phyloP scores from a whole-genome alignment of 1,284 basidiomycete genomes.

The Lentinula novae-zelandiae region DNA sequence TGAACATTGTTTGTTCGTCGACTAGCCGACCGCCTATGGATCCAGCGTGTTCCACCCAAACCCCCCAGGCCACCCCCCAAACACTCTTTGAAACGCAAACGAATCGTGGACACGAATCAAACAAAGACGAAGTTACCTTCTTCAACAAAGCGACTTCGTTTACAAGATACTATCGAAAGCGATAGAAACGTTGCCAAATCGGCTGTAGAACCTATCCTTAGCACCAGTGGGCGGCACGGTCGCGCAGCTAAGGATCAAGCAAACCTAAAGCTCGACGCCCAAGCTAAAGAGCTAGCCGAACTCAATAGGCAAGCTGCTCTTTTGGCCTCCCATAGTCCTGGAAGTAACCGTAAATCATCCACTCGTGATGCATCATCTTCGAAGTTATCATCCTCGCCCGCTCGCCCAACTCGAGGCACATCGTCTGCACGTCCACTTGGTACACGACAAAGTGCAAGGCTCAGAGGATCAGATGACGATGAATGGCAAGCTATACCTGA shows the following conservation, averaged over 20 bases:
- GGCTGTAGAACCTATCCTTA: constrained; percentile 14
- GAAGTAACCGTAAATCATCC: background rate
- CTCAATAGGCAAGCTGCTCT: constrained; percentile 48
- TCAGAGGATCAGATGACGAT: constrained; percentile 56
- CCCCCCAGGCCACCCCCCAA: constrained; percentile 30
- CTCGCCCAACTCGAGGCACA: background rate
- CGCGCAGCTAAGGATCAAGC: constrained; percentile 69
- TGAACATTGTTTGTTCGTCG: constrained; percentile 7
- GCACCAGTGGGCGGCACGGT: constrained; percentile 33
- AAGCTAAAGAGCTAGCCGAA: constrained; percentile 64
- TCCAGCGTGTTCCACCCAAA: constrained; percentile 68
- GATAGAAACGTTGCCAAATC: constrained; percentile 12
- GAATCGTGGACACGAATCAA: constrained; percentile 25
- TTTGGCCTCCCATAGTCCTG: constrained; percentile 7
- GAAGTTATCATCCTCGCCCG: background rate
- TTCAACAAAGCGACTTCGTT: constrained; percentile 28
- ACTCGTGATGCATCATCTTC: background rate
- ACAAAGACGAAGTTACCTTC: constrained; percentile 17
- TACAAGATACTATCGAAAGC: constrained; percentile 21
- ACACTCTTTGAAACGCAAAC: constrained; percentile 52
- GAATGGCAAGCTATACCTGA: constrained; percentile 78
- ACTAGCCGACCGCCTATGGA: constrained; percentile 79
- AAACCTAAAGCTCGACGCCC: constrained; percentile 61
- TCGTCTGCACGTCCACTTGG: constrained; percentile 38
- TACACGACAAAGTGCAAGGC: constrained; percentile 61